These are phyloP conservation scores for Karstenula rhodostoma DNA, from an alignment of 2,329 filamentous ascomycete species.

Conservation along the genomic window DNA sequence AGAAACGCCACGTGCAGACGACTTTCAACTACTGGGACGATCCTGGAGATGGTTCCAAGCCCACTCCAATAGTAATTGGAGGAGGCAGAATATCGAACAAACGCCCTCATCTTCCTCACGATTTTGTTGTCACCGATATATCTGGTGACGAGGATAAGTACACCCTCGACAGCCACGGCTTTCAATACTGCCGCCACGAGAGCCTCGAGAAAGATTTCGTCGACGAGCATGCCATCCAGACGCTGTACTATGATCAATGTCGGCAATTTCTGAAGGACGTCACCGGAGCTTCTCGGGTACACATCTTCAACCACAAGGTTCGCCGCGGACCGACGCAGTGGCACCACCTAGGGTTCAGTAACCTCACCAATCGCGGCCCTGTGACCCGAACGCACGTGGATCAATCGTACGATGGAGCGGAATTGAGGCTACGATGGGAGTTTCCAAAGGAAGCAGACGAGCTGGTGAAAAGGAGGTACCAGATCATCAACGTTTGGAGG, in stretches of 20 bases:
- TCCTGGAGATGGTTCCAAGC: conserved; percentile 31
- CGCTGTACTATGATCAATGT: conserved; percentile 32
- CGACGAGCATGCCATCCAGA: conserved; percentile 25
- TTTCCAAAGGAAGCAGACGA: conserved; percentile 30
- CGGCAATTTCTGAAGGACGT: conserved; percentile 48
- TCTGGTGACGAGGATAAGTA: conserved; percentile 30
- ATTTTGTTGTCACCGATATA: conserved; percentile 30
- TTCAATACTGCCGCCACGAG: conserved; percentile 29
- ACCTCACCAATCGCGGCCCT: conserved; percentile 49
- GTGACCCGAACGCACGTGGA: conserved; percentile 65
- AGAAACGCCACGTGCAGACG: conserved; percentile 28
- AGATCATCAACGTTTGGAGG: conserved; percentile 43
- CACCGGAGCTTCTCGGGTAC: conserved; percentile 63
- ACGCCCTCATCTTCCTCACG: conserved; percentile 29
- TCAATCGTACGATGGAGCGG: conserved; percentile 33
- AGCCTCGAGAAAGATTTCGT: conserved; percentile 30
- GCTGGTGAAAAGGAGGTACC: conserved; percentile 33
- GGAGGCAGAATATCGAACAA: conserved; percentile 34
- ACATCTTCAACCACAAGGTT: conserved; percentile 70
- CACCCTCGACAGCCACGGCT: conserved; percentile 31
- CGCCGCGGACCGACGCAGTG: conserved; percentile 50
- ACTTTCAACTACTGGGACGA: conserved; percentile 37
- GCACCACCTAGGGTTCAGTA: conserved; percentile 37
- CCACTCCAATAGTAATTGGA: conserved; percentile 34
- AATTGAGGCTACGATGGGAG: conserved; percentile 27